Evolutionary conservation across 1,139 yeast species (phyloP).

Genomic region (Diutina sp.): DNA sequence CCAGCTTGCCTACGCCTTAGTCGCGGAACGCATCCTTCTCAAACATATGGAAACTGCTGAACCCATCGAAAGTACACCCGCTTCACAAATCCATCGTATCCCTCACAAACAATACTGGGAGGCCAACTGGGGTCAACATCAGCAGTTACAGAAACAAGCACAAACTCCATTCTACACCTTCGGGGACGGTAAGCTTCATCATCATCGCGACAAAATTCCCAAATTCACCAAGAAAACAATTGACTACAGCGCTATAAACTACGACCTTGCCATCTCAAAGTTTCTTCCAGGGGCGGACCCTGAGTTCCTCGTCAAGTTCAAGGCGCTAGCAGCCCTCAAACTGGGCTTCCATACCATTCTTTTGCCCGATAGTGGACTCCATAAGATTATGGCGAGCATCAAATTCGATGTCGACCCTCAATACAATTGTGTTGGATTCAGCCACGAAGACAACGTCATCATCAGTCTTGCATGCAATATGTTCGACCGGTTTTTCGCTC

Average conservation of each 20-base stretch:
- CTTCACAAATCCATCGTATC: neutral
- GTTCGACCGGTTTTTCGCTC: neutral
- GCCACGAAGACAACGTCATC: neutral
- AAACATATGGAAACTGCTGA: neutral
- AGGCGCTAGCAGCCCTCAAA: neutral
- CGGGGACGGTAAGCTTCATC: neutral
- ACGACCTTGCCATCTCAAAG: neutral
- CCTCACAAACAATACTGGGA: neutral
- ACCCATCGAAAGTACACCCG: neutral
- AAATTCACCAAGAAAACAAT: neutral
- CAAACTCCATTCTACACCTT: neutral
- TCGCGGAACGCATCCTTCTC: neutral
- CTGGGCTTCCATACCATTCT: neutral
- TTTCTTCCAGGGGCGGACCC: neutral
- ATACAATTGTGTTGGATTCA: neutral
- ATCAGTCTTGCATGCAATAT: neutral
- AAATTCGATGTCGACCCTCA: neutral
- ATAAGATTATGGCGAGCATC: neutral
- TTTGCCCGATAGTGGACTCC: neutral
- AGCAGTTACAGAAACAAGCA: neutral
- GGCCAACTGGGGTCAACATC: neutral
- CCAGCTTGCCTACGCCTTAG: neutral
- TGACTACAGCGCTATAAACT: neutral
- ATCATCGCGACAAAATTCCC: neutral
- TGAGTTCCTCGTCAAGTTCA: neutral